Evolutionary conservation across 2,329 filamentous ascomycete species (phyloP), one percentile per base, ranked within the genome.

Genomic region (Elsinoe arachidis): DNA sequence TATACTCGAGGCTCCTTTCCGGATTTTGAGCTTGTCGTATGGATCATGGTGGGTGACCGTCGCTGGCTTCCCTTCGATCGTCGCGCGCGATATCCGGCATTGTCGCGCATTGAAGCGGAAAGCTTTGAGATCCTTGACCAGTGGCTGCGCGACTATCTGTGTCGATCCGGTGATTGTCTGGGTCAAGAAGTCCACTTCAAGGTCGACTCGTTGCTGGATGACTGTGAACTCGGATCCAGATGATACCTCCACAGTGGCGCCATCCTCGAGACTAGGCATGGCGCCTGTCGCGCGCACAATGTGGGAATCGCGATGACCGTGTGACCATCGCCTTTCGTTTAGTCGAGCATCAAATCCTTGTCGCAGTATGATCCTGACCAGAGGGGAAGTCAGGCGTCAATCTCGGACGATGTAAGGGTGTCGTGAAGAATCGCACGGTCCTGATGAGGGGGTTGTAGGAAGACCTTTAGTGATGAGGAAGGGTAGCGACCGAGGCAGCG

Each of bases 131-230:
- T 82, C 76, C 60, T 76, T 75, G 59, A 76, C 73, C 58, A 80
- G 76, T 17, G 84, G 84, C 63, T 87, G 85, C 56, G 97, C 83
- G 30, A 85, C 87, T 64, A 99, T 87, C 63, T 91, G 86, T 7
- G 88, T 89, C 61, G 82, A 86, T 53, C 93, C 93, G 60, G 81
- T 84, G 66, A 97, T 75, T 66, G 79, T 81, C 71, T 85, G 86
- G 56, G 81, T 82, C 62, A 81, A 79, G 69, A 99, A 95, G 73
- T 95, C 88, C 68, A 99, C 78, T 66, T 97, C 91, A 60, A 99
- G 78, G 65, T 90, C 86, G 52, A 99, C 85, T 69, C 88, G 88
- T 73, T 97, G 92, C 73, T 90, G 86, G 56, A 89, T 79, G 58
- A 97, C 76, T 49, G 76, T 76, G 66, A 79, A 84, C 37, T 74